phyloP scores from a whole-genome alignment of 1,139 yeast genomes.

The Saccharomyces hybrid region DNA sequence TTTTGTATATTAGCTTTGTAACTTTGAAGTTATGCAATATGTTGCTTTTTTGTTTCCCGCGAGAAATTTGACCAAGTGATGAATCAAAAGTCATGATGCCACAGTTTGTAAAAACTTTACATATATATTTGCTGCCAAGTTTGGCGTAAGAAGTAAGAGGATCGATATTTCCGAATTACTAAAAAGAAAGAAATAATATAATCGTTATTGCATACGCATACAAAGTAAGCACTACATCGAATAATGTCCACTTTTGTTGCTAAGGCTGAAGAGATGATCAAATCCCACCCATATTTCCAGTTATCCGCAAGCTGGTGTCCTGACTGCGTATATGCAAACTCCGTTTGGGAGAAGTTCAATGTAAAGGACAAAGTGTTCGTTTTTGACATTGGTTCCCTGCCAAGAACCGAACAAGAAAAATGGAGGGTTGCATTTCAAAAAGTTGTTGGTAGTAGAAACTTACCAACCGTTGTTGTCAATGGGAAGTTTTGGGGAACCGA shows the following conservation, averaged over 20 bases:
- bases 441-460: constrained; percentile 59
- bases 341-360: constrained; percentile 44
- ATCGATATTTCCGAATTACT: neutral
- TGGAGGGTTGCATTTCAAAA: constrained; percentile 55
- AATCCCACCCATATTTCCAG: constrained; percentile 44
- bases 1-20: neutral
- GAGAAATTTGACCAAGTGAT: neutral
- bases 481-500: constrained; percentile 60
- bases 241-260: constrained; percentile 20
- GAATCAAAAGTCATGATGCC: neutral
- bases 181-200: neutral
- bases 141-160: neutral
- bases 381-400: constrained; percentile 53
- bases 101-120: neutral
- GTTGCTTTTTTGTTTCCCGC: constrained; percentile 1
- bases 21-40: neutral
- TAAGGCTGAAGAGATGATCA: constrained; percentile 42
- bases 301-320: constrained; percentile 72
- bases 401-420: constrained; percentile 43
- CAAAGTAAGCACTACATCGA: neutral
- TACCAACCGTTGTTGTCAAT: constrained; percentile 60
- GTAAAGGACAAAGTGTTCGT: constrained; percentile 43
- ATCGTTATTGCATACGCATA: neutral
- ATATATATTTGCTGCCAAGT: neutral
- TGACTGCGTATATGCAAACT: constrained; percentile 58